Base-by-base conservation (phyloP, 2,329 filamentous ascomycete species). In the Curvularia hawaiiensis region DNA sequence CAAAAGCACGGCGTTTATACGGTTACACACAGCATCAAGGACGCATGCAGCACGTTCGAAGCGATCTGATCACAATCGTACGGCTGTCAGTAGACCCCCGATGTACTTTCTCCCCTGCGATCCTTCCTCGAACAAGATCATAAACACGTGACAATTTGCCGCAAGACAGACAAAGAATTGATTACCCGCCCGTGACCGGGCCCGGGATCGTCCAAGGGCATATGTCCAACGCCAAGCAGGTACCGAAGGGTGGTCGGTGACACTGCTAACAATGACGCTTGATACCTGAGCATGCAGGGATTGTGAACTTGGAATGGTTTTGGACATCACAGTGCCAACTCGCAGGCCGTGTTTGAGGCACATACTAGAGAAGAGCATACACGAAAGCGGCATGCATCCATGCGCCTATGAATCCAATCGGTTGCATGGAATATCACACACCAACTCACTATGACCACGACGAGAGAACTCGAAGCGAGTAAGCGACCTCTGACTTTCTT, bases 191-290 rank as follows among this genome's bases (percentile, higher is more conserved):
- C 7, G 16, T 28, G 14, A n/a, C n/a, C 46, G 44, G 31, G 44
- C 11, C 40, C 51, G 50, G 24, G 24, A 44, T 11, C 18, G 28
- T 45, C 22, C 9, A 48, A 40, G 28, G 12, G n/a, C 49, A 38
- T 4, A 24, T 38, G 16, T 47, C 40, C 30, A 26, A 12, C 26
- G 26, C 22, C 26, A 54, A 47, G 50, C 54, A 54, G 54, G 54
- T 44, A 57, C 54, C 50, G 38, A 52, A n/a, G 28, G 35, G 24
- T 50, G 30, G 45, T 54, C 16, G 31, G 43, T 40, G 50, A 51
- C 12, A 28, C 24, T 35, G 18, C 31, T 44, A 14, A 28, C 18
- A 38, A 48, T 41, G 28, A 8, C 9, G 1, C 20, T 53, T 33
- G 26, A 26, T n/a, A 4, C 24, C 1, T 18, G 20, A 31, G 2